Evolutionary conservation across 345 rosid species (phyloP), one percentile per base, ranked within the genome.

Genomic region (Aquilaria sinensis): DNA sequence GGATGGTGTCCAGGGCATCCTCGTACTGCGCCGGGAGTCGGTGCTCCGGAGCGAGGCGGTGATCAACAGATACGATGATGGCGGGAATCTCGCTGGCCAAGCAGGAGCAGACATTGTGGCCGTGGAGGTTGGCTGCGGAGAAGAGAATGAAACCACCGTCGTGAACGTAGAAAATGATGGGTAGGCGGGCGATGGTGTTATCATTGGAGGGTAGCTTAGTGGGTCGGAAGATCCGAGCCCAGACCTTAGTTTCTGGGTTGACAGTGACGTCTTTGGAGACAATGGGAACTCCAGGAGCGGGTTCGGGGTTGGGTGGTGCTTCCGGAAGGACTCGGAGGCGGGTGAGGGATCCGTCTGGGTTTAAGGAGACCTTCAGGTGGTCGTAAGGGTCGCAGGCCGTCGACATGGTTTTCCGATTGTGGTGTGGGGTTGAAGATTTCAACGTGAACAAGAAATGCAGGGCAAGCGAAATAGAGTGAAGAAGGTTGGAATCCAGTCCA

Each of bases 11-110:
- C 15, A 67, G n/a, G n/a, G 80, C 85, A 41, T 80, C 84, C 3
- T 80, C 81, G 8, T 77, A 80, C 6, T 60, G 70, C 1, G 78
- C 68, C 0, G 80, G 76, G 12, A 80, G 77, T 31, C 68, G 62
- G 34, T 74, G 64, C 63, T 77, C 81, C 0, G 78, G 80, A 0
- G 81, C 74, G 1, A 74, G 80, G 49, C 78, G 78, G 59, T 77
- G 71, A n/a, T 68, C 63, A 2, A 78, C 72, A 0, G 76, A 71
- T 4, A 81, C 52, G 2, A 73, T 60, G 9, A 81, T 68, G 50
- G 80, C 63, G 0, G 69, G 66, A n/a, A 66, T 31, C 61, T 70
- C 73, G 41, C 67, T 63, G 9, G 80, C 64, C 2, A 77, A 14
- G 9, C 33, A 15, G 1, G 66, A 37, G 55, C 76, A 75, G 49